Evolutionary conservation across 768 basidiomycete genomes (phyloP), one percentile per base, ranked within the genome.

Genomic region (Trametes punicea): DNA sequence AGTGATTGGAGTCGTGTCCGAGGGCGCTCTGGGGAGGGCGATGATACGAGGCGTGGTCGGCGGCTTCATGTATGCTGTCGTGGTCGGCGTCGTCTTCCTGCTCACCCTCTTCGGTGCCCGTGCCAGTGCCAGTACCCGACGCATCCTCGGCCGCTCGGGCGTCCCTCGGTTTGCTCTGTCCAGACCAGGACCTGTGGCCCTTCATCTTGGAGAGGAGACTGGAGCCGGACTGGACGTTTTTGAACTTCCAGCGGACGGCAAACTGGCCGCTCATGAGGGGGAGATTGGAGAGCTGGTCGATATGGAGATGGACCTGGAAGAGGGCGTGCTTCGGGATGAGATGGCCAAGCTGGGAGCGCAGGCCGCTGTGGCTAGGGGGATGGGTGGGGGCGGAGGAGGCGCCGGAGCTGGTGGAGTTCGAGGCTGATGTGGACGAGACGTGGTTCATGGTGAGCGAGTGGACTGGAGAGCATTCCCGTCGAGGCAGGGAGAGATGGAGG

Each of bases 251-350:
- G 20, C 77, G 74, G 5, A 85, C 79, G 18, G 75, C 82, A 65
- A 90, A 89, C 64, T 87, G 79, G 59, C 88, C 88, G 38, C 74
- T 72, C 30, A 89, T 81, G 55, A 89, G 80, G 0, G 89, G 89
- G 0, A 91, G 84, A 61, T 81, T 85, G 18, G 80, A 76, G 20
- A 91, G 77, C 61, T 88, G 81, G 70, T 89, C 85, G 34, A 90
- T 75, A 18, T 74, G 73, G 38, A 90, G 65, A 10, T 75, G 74
- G 26, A 82, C 80, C 51, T 81, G 78, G 70, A 91, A 90, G 47
- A 80, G 76, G 3, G 87, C 81, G 64, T 89, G 85, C 34, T 78
- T 75, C 10, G 85, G 83, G 7, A 87, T 72, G 48, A 87, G 75
- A 27, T 84, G 81, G 26, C 78, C 76, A 1, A 87, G 71, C 49